Percentiles rank a stretch among this genome's conserved stretches.
phyloP scores from a whole-genome alignment of 352 stramenopile genomes.

The Pythium grandisporangium region DNA sequence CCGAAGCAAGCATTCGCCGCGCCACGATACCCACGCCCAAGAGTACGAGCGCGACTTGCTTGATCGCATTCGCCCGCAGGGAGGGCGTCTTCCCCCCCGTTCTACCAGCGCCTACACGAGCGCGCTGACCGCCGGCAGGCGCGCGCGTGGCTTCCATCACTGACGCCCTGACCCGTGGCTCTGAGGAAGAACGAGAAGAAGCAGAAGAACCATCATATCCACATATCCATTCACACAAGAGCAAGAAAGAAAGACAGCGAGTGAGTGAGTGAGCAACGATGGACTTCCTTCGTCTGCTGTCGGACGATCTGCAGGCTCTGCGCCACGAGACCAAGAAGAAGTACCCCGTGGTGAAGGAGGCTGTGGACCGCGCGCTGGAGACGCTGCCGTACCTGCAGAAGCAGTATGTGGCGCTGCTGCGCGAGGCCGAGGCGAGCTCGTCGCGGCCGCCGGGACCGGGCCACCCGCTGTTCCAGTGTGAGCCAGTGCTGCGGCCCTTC shows the following conservation, averaged over 20 bases:
- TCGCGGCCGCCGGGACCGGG: conserved; percentile 88
- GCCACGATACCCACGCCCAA: too few relatives aligned
- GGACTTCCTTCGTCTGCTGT: conserved; percentile 88
- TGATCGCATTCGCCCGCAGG: too few relatives aligned
- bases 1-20: too few relatives aligned
- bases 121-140: too few relatives aligned
- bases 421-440: conserved; percentile 49
- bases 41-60: too few relatives aligned
- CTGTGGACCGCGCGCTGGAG: conserved; percentile 92
- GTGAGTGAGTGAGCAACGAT: too few relatives aligned
- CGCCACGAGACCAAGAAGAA: conserved; percentile 83
- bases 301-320: conserved; percentile 83
- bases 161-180: too few relatives aligned
- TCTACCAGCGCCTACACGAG: too few relatives aligned
- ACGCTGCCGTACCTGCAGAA: conserved; percentile 91
- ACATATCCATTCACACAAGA: background rate
- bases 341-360: conserved; percentile 94
- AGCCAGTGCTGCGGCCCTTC: conserved; percentile 95
- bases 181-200: too few relatives aligned
- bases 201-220: too few relatives aligned
- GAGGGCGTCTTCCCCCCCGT: too few relatives aligned
- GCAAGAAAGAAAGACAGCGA: background rate
- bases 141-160: too few relatives aligned
- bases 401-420: conserved; percentile 88
- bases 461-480: conserved; percentile 89